A percentile compares a stretch with the other conserved stretches of the same genome.
phyloP scores from a whole-genome alignment of 148 eudicot genomes.

The Rhododendron ovatum region DNA sequence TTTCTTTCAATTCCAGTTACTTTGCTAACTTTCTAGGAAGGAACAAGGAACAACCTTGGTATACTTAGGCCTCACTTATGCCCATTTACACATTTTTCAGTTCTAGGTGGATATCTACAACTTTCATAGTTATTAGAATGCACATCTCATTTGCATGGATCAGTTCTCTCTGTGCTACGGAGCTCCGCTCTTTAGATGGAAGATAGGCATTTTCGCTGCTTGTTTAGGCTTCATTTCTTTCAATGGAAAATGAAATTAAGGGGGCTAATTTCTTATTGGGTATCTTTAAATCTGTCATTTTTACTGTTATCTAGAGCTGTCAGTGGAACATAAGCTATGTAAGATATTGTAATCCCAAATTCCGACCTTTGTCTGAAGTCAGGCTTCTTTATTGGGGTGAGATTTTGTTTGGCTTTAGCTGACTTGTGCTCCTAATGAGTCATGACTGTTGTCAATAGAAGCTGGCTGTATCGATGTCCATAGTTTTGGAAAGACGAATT shows the following conservation, averaged over 20 bases:
- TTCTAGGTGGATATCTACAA: background rate
- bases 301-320: background rate
- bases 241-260: background rate
- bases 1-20: background rate
- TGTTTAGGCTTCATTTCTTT: background rate
- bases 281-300: too few species aligned
- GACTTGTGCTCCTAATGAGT: slow-evolving; percentile 1
- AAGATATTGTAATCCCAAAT: background rate
- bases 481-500: background rate
- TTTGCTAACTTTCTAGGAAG: background rate
- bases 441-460: background rate
- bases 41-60: background rate
- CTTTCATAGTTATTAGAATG: background rate
- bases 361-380: background rate
- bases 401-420: background rate
- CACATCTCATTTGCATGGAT: background rate
- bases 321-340: background rate
- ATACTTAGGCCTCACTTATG: background rate
- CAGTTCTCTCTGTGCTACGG: background rate
- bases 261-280: background rate
- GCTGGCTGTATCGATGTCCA: background rate
- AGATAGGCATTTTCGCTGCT: background rate
- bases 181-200: background rate
- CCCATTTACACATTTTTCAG: background rate
- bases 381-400: background rate